These are phyloP conservation scores for Cerioporus squamosus DNA, from an alignment of 1,284 basidiomycete species.

Conservation along the genomic window DNA sequence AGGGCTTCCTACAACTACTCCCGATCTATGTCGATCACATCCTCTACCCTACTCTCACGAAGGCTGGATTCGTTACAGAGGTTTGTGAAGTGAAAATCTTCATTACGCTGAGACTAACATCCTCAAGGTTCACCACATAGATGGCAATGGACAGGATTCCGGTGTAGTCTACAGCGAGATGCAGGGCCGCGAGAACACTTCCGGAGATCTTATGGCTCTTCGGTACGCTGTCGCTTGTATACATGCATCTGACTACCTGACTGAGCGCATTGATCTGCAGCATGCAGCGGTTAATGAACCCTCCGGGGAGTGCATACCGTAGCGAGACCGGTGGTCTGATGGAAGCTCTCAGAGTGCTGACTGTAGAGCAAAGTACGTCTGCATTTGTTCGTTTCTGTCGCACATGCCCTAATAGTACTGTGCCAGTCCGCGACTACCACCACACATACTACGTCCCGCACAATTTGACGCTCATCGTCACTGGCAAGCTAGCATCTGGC, in stretches of 20 bases:
- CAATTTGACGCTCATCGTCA: constrained; percentile 86
- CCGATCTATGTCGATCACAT: constrained; percentile 98
- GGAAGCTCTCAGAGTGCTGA: constrained; percentile 87
- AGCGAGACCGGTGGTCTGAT: constrained; percentile 98
- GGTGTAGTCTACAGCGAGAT: constrained; percentile 99
- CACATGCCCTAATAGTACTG: not conserved
- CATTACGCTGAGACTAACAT: not conserved
- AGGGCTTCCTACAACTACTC: constrained; percentile 93
- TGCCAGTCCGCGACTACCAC: constrained; percentile 88
- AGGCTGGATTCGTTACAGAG: constrained; percentile 92
- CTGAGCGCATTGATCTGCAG: constrained; percentile 44
- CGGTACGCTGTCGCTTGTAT: constrained; percentile 48
- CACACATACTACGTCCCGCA: constrained; percentile 92
- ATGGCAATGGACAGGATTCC: constrained; percentile 88
- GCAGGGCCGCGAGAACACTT: constrained; percentile 96
- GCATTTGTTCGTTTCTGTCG: constrained; percentile 1
- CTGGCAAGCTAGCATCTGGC: constrained; percentile 78
- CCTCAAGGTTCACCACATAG: constrained; percentile 86
- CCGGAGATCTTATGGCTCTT: constrained; percentile 89
- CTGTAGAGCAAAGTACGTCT: constrained; percentile 83
- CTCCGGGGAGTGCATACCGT: constrained; percentile 85
- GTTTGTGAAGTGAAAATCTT: constrained; percentile 40
- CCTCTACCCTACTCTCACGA: constrained; percentile 93
- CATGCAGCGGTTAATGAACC: constrained; percentile 81
- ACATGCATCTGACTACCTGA: not conserved